Percentiles rank a stretch among this genome's conserved stretches.
Evolutionary conservation across 495 filamentous ascomycete species (phyloP).

Genomic region (Hypoxylon perforatum): DNA sequence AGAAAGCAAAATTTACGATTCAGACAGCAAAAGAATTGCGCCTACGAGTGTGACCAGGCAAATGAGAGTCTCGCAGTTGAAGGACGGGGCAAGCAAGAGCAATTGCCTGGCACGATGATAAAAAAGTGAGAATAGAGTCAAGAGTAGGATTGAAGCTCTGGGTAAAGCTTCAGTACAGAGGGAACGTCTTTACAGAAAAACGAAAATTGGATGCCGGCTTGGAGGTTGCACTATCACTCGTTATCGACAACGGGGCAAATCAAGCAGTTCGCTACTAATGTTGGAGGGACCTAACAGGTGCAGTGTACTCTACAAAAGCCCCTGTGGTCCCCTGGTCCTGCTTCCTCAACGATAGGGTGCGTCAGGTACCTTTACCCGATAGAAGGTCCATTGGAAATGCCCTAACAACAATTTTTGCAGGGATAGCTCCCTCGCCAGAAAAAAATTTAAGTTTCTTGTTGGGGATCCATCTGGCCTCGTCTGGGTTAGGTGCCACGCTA

Average conservation of each 20-base stretch:
- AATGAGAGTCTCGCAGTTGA: conserved; percentile 11
- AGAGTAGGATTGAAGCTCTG: conserved; percentile 17
- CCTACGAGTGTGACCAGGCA: conserved; percentile 16
- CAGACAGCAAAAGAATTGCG: conserved; percentile 18
- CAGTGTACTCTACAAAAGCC: conserved; percentile 7
- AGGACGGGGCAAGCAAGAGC: conserved; percentile 7
- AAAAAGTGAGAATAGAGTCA: conserved; percentile 5
- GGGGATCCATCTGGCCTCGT: conserved; percentile 43
- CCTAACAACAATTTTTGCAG: conserved; percentile 27
- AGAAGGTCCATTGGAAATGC: conserved; percentile 11
- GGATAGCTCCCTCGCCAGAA: conserved; percentile 43
- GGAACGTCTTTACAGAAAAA: conserved; percentile 7
- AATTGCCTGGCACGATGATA: conserved; percentile 19
- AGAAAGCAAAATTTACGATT: conserved; percentile 15
- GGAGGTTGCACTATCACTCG: no score
- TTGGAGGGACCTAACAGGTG: not conserved
- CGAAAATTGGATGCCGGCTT: no score
- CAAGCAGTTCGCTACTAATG: no score
- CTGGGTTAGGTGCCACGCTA: conserved; percentile 41
- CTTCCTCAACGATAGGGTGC: conserved; percentile 21
- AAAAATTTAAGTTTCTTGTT: conserved; percentile 48
- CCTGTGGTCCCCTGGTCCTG: conserved; percentile 12
- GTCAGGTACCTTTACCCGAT: conserved; percentile 23
- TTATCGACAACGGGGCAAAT: no score
- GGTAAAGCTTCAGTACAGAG: conserved; percentile 13